Percentiles rank a stretch among this genome's conserved stretches.
Conservation (phyloP, 768 basidiomycete species). For the Kwoniella newhampshirensis region DNA sequence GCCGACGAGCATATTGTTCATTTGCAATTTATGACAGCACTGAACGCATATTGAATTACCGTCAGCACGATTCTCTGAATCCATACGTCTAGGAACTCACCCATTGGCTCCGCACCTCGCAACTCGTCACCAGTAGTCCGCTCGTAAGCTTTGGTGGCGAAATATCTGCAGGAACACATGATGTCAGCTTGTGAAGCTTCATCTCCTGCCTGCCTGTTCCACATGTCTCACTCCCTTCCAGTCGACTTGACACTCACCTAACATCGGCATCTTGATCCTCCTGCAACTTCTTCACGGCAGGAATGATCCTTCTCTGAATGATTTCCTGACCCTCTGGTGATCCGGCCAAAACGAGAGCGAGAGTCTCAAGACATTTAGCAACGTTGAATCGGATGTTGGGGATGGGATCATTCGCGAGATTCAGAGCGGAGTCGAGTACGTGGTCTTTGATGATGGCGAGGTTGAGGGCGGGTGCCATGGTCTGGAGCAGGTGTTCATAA, state of each 20-base stretch:
- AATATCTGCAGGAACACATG: conserved; percentile 34
- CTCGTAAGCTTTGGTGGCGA: conserved; percentile 46
- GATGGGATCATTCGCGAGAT: conserved; percentile 83
- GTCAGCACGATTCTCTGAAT: too few relatives aligned
- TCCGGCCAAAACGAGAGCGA: conserved; percentile 68
- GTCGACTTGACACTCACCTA: too few relatives aligned
- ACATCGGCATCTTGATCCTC: conserved; percentile 93
- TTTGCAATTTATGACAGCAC: too few relatives aligned
- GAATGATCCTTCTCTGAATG: conserved; percentile 69
- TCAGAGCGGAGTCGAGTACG: conserved; percentile 77
- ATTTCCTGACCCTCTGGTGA: conserved; percentile 70
- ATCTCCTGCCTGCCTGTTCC: too few relatives aligned
- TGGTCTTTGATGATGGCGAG: conserved; percentile 72
- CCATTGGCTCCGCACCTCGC: conserved; percentile 34
- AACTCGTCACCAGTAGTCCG: conserved; percentile 37
- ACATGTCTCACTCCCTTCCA: background rate
- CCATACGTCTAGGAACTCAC: too few relatives aligned
- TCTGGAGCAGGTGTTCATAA: conserved; percentile 64
- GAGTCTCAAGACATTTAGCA: conserved; percentile 86
- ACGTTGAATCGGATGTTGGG: conserved; percentile 99
- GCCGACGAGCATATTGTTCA: too few relatives aligned
- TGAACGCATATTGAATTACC: too few relatives aligned
- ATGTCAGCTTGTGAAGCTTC: too few relatives aligned
- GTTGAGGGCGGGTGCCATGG: conserved; percentile 87
- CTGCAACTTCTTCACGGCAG: conserved; percentile 81